Percentiles rank a stretch among this genome's conserved stretches.
These are phyloP conservation scores for Croton laevigatus DNA, from an alignment of 441 rosid genomes.

Conservation along the genomic window DNA sequence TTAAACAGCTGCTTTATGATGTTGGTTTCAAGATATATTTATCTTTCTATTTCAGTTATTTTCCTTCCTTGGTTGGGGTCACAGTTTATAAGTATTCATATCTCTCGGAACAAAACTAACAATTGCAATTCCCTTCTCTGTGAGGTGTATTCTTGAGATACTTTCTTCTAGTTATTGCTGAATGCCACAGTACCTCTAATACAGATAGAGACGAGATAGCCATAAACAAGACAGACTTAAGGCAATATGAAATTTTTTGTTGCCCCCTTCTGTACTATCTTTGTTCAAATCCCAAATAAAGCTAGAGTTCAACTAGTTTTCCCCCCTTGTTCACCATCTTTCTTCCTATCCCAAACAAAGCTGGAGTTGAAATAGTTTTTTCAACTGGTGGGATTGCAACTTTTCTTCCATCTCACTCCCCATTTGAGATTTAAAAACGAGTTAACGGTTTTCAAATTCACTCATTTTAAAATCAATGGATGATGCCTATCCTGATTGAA, in stretches of 20 bases:
- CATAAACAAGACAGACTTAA: neutral
- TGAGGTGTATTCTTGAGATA: no score
- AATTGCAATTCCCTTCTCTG: neutral
- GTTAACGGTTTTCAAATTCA: neutral
- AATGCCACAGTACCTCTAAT: no score
- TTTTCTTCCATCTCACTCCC: neutral
- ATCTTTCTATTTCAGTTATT: neutral
- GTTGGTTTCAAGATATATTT: neutral
- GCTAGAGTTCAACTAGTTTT: neutral
- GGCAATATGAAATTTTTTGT: neutral
- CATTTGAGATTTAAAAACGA: neutral
- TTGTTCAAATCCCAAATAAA: no score
- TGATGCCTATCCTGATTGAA: neutral
- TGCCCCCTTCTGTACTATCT: no score
- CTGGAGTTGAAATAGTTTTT: neutral
- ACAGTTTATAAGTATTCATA: neutral
- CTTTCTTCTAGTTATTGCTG: neutral
- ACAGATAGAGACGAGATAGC: neutral
- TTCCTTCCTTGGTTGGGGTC: neutral
- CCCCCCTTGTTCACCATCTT: neutral
- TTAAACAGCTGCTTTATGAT: neutral
- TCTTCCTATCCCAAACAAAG: neutral
- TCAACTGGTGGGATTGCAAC: neutral
- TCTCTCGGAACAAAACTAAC: neutral
- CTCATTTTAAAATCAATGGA: neutral